These are phyloP conservation scores for Psidium guajava DNA, from an alignment of 345 rosid genomes.

Conservation along the genomic window DNA sequence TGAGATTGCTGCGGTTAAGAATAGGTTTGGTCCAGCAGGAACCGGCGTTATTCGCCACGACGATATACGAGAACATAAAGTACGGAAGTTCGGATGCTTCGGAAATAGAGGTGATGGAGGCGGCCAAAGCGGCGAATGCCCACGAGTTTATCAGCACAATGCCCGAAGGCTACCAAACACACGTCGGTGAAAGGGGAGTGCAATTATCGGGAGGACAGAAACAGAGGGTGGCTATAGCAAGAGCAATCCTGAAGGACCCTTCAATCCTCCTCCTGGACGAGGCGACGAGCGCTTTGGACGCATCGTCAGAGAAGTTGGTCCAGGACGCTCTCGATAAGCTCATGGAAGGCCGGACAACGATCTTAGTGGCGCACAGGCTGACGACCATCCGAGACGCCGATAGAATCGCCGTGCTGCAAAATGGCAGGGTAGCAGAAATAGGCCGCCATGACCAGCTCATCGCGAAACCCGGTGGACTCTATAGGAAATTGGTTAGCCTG, in stretches of 20 bases:
- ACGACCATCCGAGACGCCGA: conserved; percentile 55
- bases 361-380: conserved; percentile 72
- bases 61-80: conserved; percentile 62
- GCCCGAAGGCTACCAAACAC: conserved; percentile 64
- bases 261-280: conserved; percentile 73
- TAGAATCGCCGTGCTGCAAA: conserved; percentile 46
- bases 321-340: conserved; percentile 72
- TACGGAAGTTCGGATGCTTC: conserved; percentile 61
- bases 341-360: conserved; percentile 63
- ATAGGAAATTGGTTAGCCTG: conserved; percentile 44
- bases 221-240: conserved; percentile 76
- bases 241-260: conserved; percentile 71
- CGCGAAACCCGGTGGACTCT: conserved; percentile 29
- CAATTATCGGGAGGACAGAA: conserved; percentile 88
- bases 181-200: conserved; percentile 69
- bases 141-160: conserved; percentile 65
- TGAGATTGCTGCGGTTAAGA: conserved; percentile 48
- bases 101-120: conserved; percentile 57
- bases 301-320: conserved; percentile 56
- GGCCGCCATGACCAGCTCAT: conserved; percentile 65
- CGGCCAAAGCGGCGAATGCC: conserved; percentile 73
- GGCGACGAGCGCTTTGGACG: conserved; percentile 79
- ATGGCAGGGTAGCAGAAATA: conserved; percentile 57
- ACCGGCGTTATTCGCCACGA: conserved; percentile 66
- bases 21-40: conserved; percentile 79